Percentiles rank a stretch among this genome's conserved stretches.
Evolutionary conservation across 768 basidiomycete species (phyloP).

Genomic region (Sarcodon sp.): DNA sequence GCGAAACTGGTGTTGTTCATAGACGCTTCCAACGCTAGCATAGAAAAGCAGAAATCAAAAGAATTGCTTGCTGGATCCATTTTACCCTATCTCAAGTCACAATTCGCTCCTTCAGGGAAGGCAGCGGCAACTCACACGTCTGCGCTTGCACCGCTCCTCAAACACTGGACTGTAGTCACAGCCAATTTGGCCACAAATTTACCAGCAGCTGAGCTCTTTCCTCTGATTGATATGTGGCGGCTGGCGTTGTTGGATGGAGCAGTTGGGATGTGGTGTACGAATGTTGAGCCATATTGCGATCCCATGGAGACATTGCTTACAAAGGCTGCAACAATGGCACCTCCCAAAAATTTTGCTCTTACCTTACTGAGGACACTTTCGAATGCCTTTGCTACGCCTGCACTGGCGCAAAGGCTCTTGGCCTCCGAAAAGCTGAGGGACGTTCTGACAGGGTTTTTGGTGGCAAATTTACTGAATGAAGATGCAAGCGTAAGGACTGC

Average conservation of each 20-base stretch:
- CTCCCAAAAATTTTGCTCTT: constrained; percentile 43
- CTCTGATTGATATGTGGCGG: constrained; percentile 74
- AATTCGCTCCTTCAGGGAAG: constrained; percentile 23
- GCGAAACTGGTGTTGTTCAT: constrained; percentile 54
- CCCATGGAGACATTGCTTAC: constrained; percentile 33
- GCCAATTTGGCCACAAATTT: constrained; percentile 30
- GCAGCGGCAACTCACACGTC: constrained; percentile 12
- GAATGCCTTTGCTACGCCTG: constrained; percentile 44
- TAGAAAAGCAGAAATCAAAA: constrained; percentile 28
- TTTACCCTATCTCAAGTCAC: constrained; percentile 51
- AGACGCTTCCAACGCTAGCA: constrained; percentile 27
- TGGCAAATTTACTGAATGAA: constrained; percentile 54
- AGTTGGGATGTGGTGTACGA: constrained; percentile 37
- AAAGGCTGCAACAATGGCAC: constrained; percentile 22
- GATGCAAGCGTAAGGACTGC: constrained; percentile 64
- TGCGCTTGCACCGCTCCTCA: constrained; percentile 25
- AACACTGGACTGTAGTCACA: constrained; percentile 36
- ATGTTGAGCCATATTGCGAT: constrained; percentile 17
- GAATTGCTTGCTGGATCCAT: constrained; percentile 33
- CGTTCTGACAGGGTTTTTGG: constrained; percentile 39
- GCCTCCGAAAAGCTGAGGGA: constrained; percentile 15
- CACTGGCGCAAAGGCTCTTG: constrained; percentile 28
- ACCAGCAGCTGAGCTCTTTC: constrained; percentile 51
- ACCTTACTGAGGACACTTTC: constrained; percentile 56
- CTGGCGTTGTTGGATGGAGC: constrained; percentile 57